phyloP scores from a whole-genome alignment of 257 asterid genomes.

The Solanum pinnatisectum region DNA sequence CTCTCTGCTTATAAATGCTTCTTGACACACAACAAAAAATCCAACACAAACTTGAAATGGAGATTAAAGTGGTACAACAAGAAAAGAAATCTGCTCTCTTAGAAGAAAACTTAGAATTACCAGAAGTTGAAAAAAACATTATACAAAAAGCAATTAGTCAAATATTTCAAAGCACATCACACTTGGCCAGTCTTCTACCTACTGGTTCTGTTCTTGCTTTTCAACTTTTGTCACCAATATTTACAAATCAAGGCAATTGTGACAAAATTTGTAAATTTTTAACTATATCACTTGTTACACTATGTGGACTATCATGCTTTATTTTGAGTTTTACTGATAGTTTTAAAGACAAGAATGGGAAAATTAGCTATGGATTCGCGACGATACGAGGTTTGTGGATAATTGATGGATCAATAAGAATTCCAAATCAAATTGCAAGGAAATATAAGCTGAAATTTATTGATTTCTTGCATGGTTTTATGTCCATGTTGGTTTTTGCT shows the following conservation, averaged over 20 bases:
- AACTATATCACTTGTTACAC: slow-evolving; percentile 45
- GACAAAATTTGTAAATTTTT: slow-evolving; percentile 35
- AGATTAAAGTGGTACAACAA: slow-evolving; percentile 40
- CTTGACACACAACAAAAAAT: background rate
- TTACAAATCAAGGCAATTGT: slow-evolving; percentile 69
- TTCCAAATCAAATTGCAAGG: slow-evolving; percentile 40
- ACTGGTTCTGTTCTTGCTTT: slow-evolving; percentile 80
- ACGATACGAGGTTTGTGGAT: slow-evolving; percentile 66
- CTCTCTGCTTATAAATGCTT: background rate
- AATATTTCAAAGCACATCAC: slow-evolving; percentile 75
- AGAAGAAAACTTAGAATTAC: slow-evolving; percentile 7
- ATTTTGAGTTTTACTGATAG: slow-evolving; percentile 75
- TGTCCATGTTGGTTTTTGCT: slow-evolving; percentile 70
- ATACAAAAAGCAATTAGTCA: slow-evolving; percentile 78
- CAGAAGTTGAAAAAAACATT: slow-evolving; percentile 48
- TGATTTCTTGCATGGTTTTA: slow-evolving; percentile 69
- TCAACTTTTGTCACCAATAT: slow-evolving; percentile 67
- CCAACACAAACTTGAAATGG: slow-evolving; percentile 18
- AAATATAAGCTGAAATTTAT: slow-evolving; percentile 50
- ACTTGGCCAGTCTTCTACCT: slow-evolving; percentile 78
- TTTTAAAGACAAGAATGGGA: slow-evolving; percentile 63
- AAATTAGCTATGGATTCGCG: slow-evolving; percentile 65
- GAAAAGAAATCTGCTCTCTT: slow-evolving; percentile 36
- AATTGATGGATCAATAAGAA: slow-evolving; percentile 55
- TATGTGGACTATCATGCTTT: slow-evolving; percentile 63